Evolutionary conservation across 805 yeast species (phyloP), one percentile per base, ranked within the genome.

Genomic region (Kluyveromyces starmeri): DNA sequence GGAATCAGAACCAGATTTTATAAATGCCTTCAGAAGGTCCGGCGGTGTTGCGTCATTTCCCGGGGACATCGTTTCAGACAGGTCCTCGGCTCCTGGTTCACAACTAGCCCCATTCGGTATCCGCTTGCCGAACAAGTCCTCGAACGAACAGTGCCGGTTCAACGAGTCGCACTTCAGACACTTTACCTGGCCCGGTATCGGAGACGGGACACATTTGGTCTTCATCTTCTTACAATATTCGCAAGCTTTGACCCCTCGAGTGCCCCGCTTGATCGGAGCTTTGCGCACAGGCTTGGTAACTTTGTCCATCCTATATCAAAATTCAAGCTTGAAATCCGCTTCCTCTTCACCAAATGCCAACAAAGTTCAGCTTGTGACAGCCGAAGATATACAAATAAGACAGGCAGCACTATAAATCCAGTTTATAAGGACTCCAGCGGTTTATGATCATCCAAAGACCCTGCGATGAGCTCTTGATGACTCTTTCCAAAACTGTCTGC

Each of bases 141-240:
- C 70, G 44, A 76, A 70, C 6, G 78, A 71, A 45, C 86, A 79
- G 15, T 51, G 56, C 20, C 64, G 55, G 5, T 65, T 69, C 24
- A 76, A 54, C 4, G 77, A 72, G 1, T 63, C 55, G 47, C 86
- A 79, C 15, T 84, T 56, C 14, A 77, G 54, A 56, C 86, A 78
- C 2, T 73, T 62, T 7, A 59, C 52, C 12, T 66, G 61, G 17
- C 58, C 64, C 1, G 70, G 62, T 9, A 50, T 44, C 6, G 55
- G 53, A 1, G 74, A 64, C 33, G 77, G 69, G 47, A 76, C 69
- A 44, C 86, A 79, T 38, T 81, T 57, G 1, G 84, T 70, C 58
- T 75, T 75, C 40, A 70, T 74, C 32, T 62, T 65, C 28, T 80
- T 61, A 47, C 82, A 75, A 6, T 62, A 48, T 5, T 65, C 67